Evolutionary conservation across 2,329 filamentous ascomycete genomes (phyloP), one percentile per base, ranked within the genome.

Genomic region (Achaetomium macrosporum): DNA sequence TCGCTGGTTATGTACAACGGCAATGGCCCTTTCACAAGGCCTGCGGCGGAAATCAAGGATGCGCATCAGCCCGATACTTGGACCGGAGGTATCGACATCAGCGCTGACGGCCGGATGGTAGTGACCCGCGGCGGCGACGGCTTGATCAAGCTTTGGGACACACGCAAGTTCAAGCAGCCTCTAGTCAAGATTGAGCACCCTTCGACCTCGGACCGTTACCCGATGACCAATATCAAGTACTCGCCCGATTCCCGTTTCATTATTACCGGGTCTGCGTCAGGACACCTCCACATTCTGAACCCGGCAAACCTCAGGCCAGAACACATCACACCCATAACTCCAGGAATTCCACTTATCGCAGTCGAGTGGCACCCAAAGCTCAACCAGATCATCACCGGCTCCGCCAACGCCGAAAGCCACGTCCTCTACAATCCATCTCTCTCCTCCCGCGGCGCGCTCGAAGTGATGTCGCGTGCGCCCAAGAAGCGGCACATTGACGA

Each of bases 401-500:
- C 92, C 42, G 90, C 90, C 48, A 96, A 96, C 65, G 84, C 85
- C 52, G 88, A 95, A 69, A 90, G 88, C 0, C 92, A 91, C 64
- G 80, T 97, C 40, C 84, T 99, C 44, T 99, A 93, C 73, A 92
- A 88, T 65, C 93, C 93, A 2, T 81, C 76, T n/a, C 84, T 83
- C 61, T 99, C 93, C 19, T 79, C 68, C 12, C 84, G 83, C 56
- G 93, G 93, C 54, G 93, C 91, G 3, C 84, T 90, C 51, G 84
- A 89, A 55, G 87, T 97, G 59, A 90, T 99, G 83, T 91, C 87
- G 57, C 88, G 90, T 64, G 90, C 90, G 0, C 91, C 93, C 2
- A 97, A 99, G 74, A 91, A 90, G 63, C 86, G 92, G 1, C 92
- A 99, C 67, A 84, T 99, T 55, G 93, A 99, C 67, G 93, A 99